These are phyloP conservation scores for Sphagnurus paluster DNA, from an alignment of 1,284 basidiomycete genomes.

Conservation along the genomic window DNA sequence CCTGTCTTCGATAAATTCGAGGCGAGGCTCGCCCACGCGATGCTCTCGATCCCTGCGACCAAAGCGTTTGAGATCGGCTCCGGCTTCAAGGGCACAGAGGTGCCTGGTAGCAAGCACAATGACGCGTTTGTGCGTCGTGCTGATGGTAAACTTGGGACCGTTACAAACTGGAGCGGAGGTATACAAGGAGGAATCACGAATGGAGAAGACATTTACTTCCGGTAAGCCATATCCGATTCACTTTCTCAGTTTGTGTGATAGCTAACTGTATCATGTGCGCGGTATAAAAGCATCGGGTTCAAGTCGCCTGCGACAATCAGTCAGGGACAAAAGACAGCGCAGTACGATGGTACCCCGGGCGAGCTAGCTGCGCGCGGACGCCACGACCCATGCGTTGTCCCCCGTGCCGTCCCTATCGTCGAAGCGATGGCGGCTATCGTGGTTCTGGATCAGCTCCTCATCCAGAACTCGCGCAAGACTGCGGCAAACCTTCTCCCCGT, in stretches of 20 bases:
- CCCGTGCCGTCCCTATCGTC: constrained; percentile 96
- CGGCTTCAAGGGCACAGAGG: constrained; percentile 94
- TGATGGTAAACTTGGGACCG: constrained; percentile 79
- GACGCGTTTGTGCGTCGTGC: constrained; percentile 79
- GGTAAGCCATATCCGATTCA: constrained; percentile 41
- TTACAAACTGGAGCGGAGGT: constrained; percentile 96
- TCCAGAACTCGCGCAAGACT: constrained; percentile 80
- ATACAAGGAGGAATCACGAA: constrained; percentile 99
- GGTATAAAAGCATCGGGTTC: constrained; percentile 80
- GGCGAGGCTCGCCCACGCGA: constrained; percentile 94
- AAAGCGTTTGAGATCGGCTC: constrained; percentile 99
- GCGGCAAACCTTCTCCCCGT: constrained; percentile 62
- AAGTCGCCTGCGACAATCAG: constrained; percentile 99
- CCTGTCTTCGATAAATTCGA: constrained; percentile 99
- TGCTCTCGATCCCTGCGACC: constrained; percentile 98
- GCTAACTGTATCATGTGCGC: constrained; percentile 1
- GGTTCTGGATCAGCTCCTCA: constrained; percentile 89
- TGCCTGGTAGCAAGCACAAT: constrained; percentile 93
- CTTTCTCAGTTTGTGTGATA: not conserved
- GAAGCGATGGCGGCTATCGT: constrained; percentile 98
- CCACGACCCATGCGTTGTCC: constrained; percentile 98
- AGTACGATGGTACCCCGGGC: constrained; percentile 90
- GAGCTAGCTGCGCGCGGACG: constrained; percentile 89
- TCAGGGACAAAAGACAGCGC: constrained; percentile 87
- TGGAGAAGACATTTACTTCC: constrained; percentile 97